A percentile compares a stretch with the other conserved stretches of the same genome.
These are phyloP conservation scores for Lipomyces kockii DNA, from an alignment of 805 yeast species.

Conservation along the genomic window DNA sequence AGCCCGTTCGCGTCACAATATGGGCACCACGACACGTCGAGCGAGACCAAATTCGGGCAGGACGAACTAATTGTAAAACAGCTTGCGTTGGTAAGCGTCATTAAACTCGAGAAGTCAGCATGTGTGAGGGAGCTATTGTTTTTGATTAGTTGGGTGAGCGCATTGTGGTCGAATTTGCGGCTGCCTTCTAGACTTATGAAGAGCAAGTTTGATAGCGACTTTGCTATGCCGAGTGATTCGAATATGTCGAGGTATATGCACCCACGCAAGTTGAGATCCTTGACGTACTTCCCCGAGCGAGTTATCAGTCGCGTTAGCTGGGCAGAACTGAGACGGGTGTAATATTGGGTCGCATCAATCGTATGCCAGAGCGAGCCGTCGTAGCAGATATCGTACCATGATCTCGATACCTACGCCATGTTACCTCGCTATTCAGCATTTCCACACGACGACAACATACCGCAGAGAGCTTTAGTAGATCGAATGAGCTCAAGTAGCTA, in stretches of 20 bases:
- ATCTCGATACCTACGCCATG: constrained; percentile 12
- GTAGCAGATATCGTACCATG: constrained; percentile 24
- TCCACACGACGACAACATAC: neutral
- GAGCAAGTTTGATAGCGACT: constrained; percentile 15
- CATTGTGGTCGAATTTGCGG: constrained; percentile 27
- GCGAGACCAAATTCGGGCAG: constrained; percentile 21
- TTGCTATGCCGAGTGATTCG: constrained; percentile 17
- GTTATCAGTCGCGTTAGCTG: constrained; percentile 16
- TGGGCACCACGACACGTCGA: constrained; percentile 28
- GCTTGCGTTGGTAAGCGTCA: constrained; percentile 25
- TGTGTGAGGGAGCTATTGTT: constrained; percentile 14
- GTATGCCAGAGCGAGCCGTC: constrained; percentile 34
- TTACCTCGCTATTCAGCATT: neutral
- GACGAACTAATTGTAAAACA: constrained; percentile 21
- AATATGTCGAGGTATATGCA: constrained; percentile 14
- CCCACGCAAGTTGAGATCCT: constrained; percentile 28
- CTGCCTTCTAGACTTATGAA: constrained; percentile 26
- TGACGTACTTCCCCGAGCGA: constrained; percentile 20
- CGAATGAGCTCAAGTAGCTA: constrained; percentile 7
- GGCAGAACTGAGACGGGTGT: constrained; percentile 14
- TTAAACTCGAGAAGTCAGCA: constrained; percentile 14
- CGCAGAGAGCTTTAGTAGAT: constrained; percentile 4
- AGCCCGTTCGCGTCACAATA: constrained; percentile 22
- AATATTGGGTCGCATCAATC: constrained; percentile 18
- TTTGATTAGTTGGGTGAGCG: constrained; percentile 27